phyloP scores from a whole-genome alignment of 495 filamentous ascomycete genomes.

The Hyaloscypha bicolor region DNA sequence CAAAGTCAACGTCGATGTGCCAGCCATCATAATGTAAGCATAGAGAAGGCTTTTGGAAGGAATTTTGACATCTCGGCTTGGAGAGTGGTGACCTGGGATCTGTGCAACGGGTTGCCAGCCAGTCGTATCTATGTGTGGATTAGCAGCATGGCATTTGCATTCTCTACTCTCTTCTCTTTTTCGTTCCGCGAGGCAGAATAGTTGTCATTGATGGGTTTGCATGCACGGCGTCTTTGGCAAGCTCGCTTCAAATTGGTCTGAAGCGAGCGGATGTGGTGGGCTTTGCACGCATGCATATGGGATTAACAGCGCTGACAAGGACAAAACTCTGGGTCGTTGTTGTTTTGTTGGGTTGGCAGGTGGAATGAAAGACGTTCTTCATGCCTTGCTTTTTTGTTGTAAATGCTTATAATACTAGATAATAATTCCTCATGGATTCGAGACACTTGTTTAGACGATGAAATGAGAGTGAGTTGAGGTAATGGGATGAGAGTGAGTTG shows the following conservation, averaged over 20 bases:
- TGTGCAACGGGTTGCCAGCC: background rate
- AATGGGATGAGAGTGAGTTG: too few relatives aligned
- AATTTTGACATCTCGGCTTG: background rate
- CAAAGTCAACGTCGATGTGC: conserved; percentile 95
- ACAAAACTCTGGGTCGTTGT: background rate
- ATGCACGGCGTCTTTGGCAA: conserved; percentile 12
- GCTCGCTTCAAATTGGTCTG: background rate
- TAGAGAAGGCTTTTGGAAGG: background rate
- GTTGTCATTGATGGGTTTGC: conserved; percentile 10
- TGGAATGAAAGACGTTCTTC: conserved; percentile 2
- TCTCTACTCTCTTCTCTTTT: conserved; percentile 9
- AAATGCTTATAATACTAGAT: conserved; percentile 21
- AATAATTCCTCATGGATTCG: conserved; percentile 3
- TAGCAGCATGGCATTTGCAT: background rate
- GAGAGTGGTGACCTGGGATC: background rate
- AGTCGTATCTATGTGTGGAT: background rate
- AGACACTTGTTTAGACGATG: background rate
- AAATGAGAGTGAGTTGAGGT: background rate
- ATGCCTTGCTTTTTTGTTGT: background rate
- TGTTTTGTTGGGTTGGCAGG: background rate
- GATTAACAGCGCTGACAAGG: background rate
- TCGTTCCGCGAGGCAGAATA: background rate
- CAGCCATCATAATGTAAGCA: conserved; percentile 82
- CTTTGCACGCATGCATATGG: background rate
- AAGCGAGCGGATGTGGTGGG: background rate